Evolutionary conservation across 2,329 filamentous ascomycete genomes (phyloP), one percentile per base, ranked within the genome.

Genomic region (Fusarium sp.): DNA sequence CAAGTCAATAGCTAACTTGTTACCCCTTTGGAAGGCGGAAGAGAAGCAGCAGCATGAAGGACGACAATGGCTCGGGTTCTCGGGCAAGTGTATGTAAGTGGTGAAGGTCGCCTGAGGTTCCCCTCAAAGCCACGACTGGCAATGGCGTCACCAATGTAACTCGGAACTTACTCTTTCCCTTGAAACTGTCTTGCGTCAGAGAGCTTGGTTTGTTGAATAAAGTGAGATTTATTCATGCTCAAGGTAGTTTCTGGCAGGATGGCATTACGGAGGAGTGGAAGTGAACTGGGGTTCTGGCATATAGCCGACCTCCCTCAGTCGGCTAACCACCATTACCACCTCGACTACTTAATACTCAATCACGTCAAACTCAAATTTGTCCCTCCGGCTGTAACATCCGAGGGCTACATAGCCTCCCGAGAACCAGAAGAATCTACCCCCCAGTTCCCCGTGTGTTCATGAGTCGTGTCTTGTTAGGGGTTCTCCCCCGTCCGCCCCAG

Each of bases 301-400:
- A 47, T 61, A 61, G 37, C 38, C 58, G 27, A 45, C 38, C 18
- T 45, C 14, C 14, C n/a, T 42, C 38, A 45, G 40, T 61, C 58
- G 58, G 38, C 58, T 61, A 47, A 34, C 27, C 24, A 61, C 58
- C 13, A 47, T 8, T 5, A 29, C n/a, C 38, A 47, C 35, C 13
- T 22, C n/a, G 5, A 24, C 37, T n/a, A n/a, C n/a, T n/a, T n/a
- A n/a, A n/a, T 13, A 11, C 58, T 35, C n/a, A 9, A 38, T 29
- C 38, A 34, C 38, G 8, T 24, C 38, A 34, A 61, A 45, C 37
- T 37, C 40, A 61, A 61, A 34, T 34, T 34, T 0, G 8, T 2
- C 27, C 13, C 38, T 35, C 27, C 58, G 38, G 58, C 37, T 61
- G 8, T 24, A 29, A 47, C 29, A 61, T 61, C 38, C 58, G 58